Percentiles rank a stretch among this genome's conserved stretches.
These are phyloP conservation scores for Moricandia arvensis DNA, from an alignment of 345 rosid species.

Conservation along the genomic window DNA sequence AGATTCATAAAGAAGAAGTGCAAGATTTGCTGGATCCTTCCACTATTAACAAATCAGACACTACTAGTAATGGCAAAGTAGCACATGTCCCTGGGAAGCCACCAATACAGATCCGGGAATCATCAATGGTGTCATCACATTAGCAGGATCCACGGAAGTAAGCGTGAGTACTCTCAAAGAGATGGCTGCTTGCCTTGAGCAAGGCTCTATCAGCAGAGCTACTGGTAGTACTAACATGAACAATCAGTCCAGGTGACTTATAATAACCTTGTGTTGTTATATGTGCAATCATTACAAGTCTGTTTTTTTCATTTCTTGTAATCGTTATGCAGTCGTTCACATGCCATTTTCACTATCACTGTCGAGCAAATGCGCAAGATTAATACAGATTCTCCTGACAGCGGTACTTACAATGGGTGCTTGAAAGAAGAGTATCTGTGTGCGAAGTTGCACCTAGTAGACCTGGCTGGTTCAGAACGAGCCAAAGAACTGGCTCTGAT, in stretches of 20 bases:
- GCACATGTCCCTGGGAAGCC: conserved; percentile 72
- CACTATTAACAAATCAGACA: conserved; percentile 57
- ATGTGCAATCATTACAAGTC: background rate
- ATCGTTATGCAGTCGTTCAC: conserved; percentile 71
- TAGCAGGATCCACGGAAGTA: conserved; percentile 98
- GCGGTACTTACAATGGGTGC: conserved; percentile 50
- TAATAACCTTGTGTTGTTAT: background rate
- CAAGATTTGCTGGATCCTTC: conserved; percentile 82
- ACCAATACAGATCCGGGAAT: conserved; percentile 93
- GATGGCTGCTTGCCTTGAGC: conserved; percentile 94
- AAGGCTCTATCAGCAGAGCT: conserved; percentile 92
- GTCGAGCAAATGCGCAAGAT: conserved; percentile 90
- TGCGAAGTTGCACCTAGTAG: conserved; percentile 96
- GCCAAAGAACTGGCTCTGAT: conserved; percentile 98
- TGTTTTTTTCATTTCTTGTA: conserved; percentile 19
- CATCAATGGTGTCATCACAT: conserved; percentile 89
- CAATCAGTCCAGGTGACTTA: conserved; percentile 81
- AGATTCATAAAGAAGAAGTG: conserved; percentile 99
- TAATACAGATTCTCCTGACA: conserved; percentile 56
- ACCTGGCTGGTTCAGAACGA: conserved; percentile 98
- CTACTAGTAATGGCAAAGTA: conserved; percentile 42
- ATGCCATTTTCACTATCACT: conserved; percentile 97
- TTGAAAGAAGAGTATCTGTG: conserved; percentile 91
- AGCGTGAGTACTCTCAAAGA: conserved; percentile 74
- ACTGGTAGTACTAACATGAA: conserved; percentile 99